These are phyloP conservation scores for Alternaria infectoria DNA, from an alignment of 2,329 filamentous ascomycete species.

Conservation along the genomic window DNA sequence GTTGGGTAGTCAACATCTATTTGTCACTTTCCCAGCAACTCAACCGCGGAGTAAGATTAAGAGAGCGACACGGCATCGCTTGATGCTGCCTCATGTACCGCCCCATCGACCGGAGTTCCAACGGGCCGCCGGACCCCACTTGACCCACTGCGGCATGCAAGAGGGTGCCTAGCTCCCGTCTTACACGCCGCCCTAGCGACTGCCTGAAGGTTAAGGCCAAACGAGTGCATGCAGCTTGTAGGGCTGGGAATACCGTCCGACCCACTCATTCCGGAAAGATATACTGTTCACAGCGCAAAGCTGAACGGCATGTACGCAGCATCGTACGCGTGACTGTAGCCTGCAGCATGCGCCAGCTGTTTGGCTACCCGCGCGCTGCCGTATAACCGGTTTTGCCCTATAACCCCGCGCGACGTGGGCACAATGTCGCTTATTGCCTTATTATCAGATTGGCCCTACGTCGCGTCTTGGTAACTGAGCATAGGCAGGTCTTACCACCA, in stretches of 20 bases:
- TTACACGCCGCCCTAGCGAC: background rate
- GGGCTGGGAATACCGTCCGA: background rate
- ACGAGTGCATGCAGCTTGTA: background rate
- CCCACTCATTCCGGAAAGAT: background rate
- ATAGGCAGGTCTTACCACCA: background rate
- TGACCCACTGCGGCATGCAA: background rate
- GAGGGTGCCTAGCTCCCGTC: background rate
- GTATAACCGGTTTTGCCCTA: background rate
- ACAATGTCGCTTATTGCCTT: background rate
- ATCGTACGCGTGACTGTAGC: background rate
- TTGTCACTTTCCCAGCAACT: background rate
- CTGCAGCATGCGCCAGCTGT: background rate
- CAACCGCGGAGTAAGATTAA: background rate
- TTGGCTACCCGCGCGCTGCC: background rate
- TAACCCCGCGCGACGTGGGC: background rate
- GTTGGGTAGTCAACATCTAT: too few species aligned
- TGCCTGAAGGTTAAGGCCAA: background rate
- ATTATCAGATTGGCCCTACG: background rate
- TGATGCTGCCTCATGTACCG: background rate
- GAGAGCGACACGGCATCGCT: background rate
- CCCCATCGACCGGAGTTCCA: background rate
- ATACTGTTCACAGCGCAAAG: background rate
- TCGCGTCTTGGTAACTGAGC: too few species aligned
- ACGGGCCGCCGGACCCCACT: background rate
- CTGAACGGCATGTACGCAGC: too few species aligned